Conservation (phyloP, 176 grass and related monocot genomes). For the Poa pratensis region DNA sequence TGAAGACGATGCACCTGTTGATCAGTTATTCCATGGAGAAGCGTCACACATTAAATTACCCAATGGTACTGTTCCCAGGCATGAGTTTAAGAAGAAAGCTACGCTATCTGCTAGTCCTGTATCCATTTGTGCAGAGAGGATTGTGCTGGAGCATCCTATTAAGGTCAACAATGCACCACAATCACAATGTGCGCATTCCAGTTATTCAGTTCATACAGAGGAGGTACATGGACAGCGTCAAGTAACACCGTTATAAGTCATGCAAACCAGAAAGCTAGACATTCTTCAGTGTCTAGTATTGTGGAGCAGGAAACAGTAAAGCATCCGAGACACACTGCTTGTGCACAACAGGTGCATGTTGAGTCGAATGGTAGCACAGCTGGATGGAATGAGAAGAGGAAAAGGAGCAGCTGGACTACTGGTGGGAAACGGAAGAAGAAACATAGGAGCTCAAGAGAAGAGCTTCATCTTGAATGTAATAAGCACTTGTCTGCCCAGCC, state of each 20-base stretch:
- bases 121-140: slow-evolving; percentile 30
- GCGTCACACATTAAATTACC: slow-evolving; percentile 11
- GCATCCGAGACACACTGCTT: slow-evolving; percentile 25
- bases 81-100: slow-evolving; percentile 36
- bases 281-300: slow-evolving; percentile 30
- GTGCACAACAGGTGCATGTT: slow-evolving; percentile 3
- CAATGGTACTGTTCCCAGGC: not conserved
- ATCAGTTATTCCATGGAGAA: slow-evolving; percentile 23
- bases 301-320: slow-evolving; percentile 25
- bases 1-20: slow-evolving; percentile 16
- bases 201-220: slow-evolving; percentile 30
- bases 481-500: not conserved
- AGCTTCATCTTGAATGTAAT: slow-evolving; percentile 11
- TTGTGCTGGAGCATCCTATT: slow-evolving; percentile 12
- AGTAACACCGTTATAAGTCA: not conserved
- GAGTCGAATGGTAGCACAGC: slow-evolving; percentile 18
- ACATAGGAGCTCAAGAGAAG: slow-evolving; percentile 19
- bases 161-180: not conserved
- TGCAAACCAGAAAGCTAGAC: slow-evolving; percentile 30
- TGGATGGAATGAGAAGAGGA: slow-evolving; percentile 34
- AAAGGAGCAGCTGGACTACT: slow-evolving; percentile 17
- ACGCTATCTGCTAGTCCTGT: not conserved
- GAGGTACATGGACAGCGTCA: slow-evolving; percentile 23
- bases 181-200: slow-evolving; percentile 9
- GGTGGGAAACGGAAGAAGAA: slow-evolving; percentile 9